Conservation (phyloP, 805 yeast genomes). For the Candida odintsovae region DNA sequence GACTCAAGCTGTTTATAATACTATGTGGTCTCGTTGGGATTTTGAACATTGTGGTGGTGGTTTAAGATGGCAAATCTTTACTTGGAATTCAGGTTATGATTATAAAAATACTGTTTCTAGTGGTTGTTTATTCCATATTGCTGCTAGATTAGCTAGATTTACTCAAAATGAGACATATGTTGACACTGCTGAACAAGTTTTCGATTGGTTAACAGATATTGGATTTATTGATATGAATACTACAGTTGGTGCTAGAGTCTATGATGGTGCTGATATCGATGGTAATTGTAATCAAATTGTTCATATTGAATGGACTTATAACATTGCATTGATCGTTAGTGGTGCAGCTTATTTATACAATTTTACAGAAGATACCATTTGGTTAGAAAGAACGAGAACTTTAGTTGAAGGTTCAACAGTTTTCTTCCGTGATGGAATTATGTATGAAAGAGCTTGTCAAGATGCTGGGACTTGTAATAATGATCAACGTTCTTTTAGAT, state of each 20-base stretch:
- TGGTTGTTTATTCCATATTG: slow-evolving; percentile 56
- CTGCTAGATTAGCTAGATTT: slow-evolving; percentile 59
- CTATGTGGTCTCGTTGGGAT: slow-evolving; percentile 63
- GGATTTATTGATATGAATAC: slow-evolving; percentile 34
- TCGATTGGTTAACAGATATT: slow-evolving; percentile 54
- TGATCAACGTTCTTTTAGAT: slow-evolving; percentile 73
- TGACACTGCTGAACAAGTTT: slow-evolving; percentile 49
- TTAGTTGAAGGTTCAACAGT: slow-evolving; percentile 40
- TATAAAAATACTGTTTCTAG: slow-evolving; percentile 61
- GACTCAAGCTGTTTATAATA: slow-evolving; percentile 57
- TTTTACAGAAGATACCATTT: slow-evolving; percentile 43
- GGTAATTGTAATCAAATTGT: slow-evolving; percentile 44
- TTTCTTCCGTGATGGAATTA: slow-evolving; percentile 45
- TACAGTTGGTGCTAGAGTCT: slow-evolving; percentile 28
- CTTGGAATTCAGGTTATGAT: slow-evolving; percentile 64
- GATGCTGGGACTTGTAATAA: slow-evolving; percentile 50
- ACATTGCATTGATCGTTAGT: slow-evolving; percentile 58
- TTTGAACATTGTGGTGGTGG: slow-evolving; percentile 52
- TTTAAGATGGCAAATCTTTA: slow-evolving; percentile 66
- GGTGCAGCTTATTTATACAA: slow-evolving; percentile 70
- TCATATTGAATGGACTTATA: slow-evolving; percentile 57
- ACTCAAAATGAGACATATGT: slow-evolving; percentile 49
- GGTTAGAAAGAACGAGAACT: slow-evolving; percentile 44
- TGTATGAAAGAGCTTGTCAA: slow-evolving; percentile 63
- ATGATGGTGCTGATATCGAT: slow-evolving; percentile 55